Conservation (phyloP, 192 early-diverging fungal genomes). For the Coemansia sp. region DNA sequence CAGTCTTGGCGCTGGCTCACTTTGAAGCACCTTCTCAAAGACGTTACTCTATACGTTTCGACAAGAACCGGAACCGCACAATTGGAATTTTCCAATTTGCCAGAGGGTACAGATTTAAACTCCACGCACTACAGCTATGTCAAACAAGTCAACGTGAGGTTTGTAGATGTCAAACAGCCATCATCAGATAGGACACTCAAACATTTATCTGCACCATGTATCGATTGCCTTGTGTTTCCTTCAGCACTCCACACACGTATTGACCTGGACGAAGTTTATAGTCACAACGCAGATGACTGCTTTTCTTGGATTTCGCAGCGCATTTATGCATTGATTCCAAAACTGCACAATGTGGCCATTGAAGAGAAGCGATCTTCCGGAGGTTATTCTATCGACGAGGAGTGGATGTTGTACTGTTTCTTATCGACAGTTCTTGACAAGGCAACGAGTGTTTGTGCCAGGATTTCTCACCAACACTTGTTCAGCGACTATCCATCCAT, state of each 20-base stretch:
- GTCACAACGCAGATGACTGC: background rate
- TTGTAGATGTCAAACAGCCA: background rate
- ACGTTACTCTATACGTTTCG: constrained; percentile 1
- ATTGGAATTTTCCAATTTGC: background rate
- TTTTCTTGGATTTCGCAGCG: background rate
- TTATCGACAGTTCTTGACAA: background rate
- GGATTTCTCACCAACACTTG: background rate
- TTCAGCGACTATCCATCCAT: background rate
- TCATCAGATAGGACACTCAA: background rate
- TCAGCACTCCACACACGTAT: background rate
- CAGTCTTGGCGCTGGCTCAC: background rate
- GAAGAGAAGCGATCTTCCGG: background rate
- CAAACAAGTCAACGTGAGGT: background rate
- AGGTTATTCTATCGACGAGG: background rate
- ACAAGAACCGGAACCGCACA: background rate
- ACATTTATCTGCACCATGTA: background rate
- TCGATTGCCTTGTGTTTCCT: background rate
- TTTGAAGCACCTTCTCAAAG: background rate
- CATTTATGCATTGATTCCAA: background rate
- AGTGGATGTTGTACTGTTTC: too few relatives aligned
- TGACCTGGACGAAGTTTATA: background rate
- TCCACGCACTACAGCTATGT: background rate
- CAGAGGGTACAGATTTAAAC: background rate
- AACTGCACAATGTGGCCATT: background rate
- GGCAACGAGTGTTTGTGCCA: background rate